Evolutionary conservation across 148 eudicot species (phyloP).

Genomic region (Fallopia convolvulus): DNA sequence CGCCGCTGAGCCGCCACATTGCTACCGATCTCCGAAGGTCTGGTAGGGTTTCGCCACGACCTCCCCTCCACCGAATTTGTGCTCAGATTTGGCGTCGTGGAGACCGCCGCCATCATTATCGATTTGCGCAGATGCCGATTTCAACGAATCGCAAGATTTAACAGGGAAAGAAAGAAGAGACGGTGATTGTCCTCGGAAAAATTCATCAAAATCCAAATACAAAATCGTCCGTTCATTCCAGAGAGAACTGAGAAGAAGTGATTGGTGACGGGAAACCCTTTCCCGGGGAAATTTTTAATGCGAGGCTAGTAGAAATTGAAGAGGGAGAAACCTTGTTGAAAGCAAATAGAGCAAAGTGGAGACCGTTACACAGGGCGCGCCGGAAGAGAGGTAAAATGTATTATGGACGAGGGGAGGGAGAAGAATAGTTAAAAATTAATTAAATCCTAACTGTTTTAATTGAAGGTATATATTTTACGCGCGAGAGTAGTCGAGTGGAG

Average conservation of each 20-base stretch:
- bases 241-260: neutral
- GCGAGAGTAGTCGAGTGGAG: neutral
- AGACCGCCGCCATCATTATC: constrained; percentile 41
- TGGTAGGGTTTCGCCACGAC: constrained; percentile 29
- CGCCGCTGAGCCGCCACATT: constrained; percentile 29
- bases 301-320: neutral
- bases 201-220: neutral
- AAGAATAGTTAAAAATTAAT: neutral
- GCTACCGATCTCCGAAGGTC: constrained; percentile 37
- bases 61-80: constrained; percentile 16
- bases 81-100: constrained; percentile 41
- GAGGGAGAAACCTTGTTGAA: neutral
- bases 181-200: neutral
- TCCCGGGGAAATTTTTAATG: neutral
- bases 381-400: neutral
- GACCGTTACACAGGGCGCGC: constrained; percentile 14
- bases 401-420: neutral
- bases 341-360: neutral
- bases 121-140: constrained; percentile 6
- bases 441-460: neutral
- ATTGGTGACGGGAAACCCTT: neutral
- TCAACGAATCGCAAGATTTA: neutral
- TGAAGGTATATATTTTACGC: neutral
- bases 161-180: neutral
- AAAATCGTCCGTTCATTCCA: neutral